Percentiles rank a stretch among this genome's conserved stretches.
Conservation (phyloP, 2,329 filamentous ascomycete species). For the Colletotrichum phormii region DNA sequence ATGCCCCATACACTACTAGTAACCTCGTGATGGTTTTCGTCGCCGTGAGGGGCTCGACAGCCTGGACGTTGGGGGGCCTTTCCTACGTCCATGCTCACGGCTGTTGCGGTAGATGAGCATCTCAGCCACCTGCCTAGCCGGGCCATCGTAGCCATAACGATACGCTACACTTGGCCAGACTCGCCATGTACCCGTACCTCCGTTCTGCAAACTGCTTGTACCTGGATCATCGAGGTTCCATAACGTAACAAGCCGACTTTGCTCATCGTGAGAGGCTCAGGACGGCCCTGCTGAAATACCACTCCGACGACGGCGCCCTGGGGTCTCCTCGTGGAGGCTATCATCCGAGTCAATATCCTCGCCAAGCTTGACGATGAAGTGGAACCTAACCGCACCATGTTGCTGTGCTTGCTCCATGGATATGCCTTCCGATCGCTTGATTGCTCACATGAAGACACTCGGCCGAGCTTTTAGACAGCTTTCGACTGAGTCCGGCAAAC, state of each 20-base stretch:
- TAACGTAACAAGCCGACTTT: neutral
- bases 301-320: slow-evolving; percentile 16
- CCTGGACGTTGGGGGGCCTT: neutral
- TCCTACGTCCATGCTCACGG: neutral
- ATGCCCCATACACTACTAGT: neutral
- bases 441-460: neutral
- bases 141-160: neutral
- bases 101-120: slow-evolving; percentile 9
- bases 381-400: neutral
- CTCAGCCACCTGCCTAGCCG: slow-evolving; percentile 1
- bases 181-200: slow-evolving; percentile 5
- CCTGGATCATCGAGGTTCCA: neutral
- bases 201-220: neutral
- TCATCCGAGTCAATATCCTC: slow-evolving; percentile 17
- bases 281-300: neutral
- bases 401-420: neutral
- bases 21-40: slow-evolving; percentile 5
- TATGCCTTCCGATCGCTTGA: neutral
- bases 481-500: slow-evolving; percentile 1
- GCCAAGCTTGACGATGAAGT: slow-evolving; percentile 8
- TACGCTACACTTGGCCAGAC: neutral
- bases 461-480: slow-evolving; percentile 18
- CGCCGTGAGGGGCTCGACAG: neutral
- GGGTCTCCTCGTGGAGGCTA: neutral
- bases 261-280: neutral